A percentile compares a stretch with the other conserved stretches of the same genome.
phyloP scores from a whole-genome alignment of 2,329 filamentous ascomycete genomes.

The Grosmannia serpens region DNA sequence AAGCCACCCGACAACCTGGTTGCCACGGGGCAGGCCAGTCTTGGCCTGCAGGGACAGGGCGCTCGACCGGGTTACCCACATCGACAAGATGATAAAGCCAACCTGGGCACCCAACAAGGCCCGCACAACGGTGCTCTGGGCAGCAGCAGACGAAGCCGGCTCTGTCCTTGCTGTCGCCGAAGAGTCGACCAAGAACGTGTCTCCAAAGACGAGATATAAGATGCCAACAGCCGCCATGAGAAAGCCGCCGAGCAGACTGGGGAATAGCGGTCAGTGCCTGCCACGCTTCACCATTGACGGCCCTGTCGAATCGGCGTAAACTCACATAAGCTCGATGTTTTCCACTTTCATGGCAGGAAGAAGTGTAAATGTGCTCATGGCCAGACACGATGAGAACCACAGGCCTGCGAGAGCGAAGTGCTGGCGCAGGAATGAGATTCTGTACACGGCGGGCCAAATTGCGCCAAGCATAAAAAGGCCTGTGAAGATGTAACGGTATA shows the following conservation, averaged over 20 bases:
- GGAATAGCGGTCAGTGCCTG: not conserved
- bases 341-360: constrained; percentile 81
- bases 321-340: constrained; percentile 61
- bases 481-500: constrained; percentile 78
- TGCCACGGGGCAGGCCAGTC: constrained; percentile 72
- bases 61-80: constrained; percentile 79
- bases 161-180: constrained; percentile 17
- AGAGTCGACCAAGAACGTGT: constrained; percentile 39
- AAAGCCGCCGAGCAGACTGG: constrained; percentile 59
- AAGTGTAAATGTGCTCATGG: constrained; percentile 86
- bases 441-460: constrained; percentile 69
- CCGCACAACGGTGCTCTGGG: constrained; percentile 38
- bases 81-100: constrained; percentile 68
- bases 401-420: constrained; percentile 53
- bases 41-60: constrained; percentile 77
- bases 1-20: constrained; percentile 76
- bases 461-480: constrained; percentile 63
- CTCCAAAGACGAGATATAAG: constrained; percentile 70
- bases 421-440: constrained; percentile 55
- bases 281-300: not conserved
- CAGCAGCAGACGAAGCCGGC: constrained; percentile 8
- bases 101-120: constrained; percentile 57
- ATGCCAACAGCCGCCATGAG: constrained; percentile 69
- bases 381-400: constrained; percentile 66
- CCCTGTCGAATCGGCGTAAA: not conserved